Evolutionary conservation across 371 early-diverging fungal species (phyloP), one percentile per base, ranked within the genome.

Genomic region (Mortierella sp.): DNA sequence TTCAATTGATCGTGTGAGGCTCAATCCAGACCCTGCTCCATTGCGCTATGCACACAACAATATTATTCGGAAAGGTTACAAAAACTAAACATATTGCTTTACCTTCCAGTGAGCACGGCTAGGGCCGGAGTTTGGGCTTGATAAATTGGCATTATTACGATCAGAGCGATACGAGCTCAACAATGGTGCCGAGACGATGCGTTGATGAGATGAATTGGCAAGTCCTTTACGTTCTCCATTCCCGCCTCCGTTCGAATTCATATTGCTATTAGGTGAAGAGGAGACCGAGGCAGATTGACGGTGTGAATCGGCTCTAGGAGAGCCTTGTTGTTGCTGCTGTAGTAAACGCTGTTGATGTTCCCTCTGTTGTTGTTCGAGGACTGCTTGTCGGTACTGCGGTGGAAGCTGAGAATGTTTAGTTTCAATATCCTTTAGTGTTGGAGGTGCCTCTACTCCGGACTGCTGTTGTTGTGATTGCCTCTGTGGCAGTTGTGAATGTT

Each of bases 91-190:
- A 12, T 43, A 40, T n/a, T 12, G n/a, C n/a, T 9, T 31, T 74
- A 75, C 81, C 81, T 81, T 81, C 81, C 81, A 81, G 37, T 81
- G 81, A 29, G 81, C 81, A 49, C 81, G 81, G 37, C 68, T 65
- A 9, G 81, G 81, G 1, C 81, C 72, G 3, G 61, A 28, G 29
- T 53, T 55, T 8, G 60, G 23, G 32, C 15, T 37, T 3, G 54
- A 19, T 13, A 65, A 55, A 51, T 32, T 29, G 23, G 35, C 42
- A 2, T 55, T 55, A n/a, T 28, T 43, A 9, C 66, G 70, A 47
- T 54, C 57, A 9, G 66, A n/a, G 5, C 75, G 75, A 51, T 70
- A 43, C 2, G 80, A 66, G 35, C 49, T 68, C 56, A 63, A 54
- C 34, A 63, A 37, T 0, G 80, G 80, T 19, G 69, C 72, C 2